Conservation (phyloP, 1,139 yeast genomes). For the Hyphopichia burtonii region DNA sequence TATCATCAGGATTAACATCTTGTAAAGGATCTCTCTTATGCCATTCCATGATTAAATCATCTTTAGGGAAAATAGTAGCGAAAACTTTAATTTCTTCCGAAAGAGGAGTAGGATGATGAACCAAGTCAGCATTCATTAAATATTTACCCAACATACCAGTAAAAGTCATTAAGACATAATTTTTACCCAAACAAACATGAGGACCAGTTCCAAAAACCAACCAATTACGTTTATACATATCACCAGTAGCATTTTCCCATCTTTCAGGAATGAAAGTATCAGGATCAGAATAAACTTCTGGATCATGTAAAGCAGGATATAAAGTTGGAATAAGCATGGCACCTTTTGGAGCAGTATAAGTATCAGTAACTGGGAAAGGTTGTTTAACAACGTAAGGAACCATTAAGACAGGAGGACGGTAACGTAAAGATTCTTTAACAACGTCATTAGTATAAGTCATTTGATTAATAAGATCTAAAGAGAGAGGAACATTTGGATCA, state of each 20-base stretch:
- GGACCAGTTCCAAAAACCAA: slow-evolving; percentile 97
- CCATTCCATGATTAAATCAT: slow-evolving; percentile 82
- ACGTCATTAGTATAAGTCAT: slow-evolving; percentile 90
- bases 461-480: slow-evolving; percentile 71
- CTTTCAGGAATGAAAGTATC: slow-evolving; percentile 94
- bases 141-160: slow-evolving; percentile 91
- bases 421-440: slow-evolving; percentile 87
- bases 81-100: slow-evolving; percentile 93
- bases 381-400: slow-evolving; percentile 94
- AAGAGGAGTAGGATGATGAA: slow-evolving; percentile 76
- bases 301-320: slow-evolving; percentile 95
- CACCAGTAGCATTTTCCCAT: slow-evolving; percentile 58
- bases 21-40: slow-evolving; percentile 53
- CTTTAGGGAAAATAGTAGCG: slow-evolving; percentile 97
- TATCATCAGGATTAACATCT: no score
- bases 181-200: slow-evolving; percentile 93
- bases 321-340: slow-evolving; percentile 94
- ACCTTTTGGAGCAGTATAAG: slow-evolving; percentile 92
- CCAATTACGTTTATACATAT: slow-evolving; percentile 82
- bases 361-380: slow-evolving; percentile 75
- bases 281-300: slow-evolving; percentile 92
- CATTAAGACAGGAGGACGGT: slow-evolving; percentile 97
- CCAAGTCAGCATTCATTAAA: slow-evolving; percentile 72
- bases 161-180: slow-evolving; percentile 86
- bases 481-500: slow-evolving; percentile 61